Evolutionary conservation across 495 filamentous ascomycete genomes (phyloP), one percentile per base, ranked within the genome.

Genomic region (Penicillium coprophilum): DNA sequence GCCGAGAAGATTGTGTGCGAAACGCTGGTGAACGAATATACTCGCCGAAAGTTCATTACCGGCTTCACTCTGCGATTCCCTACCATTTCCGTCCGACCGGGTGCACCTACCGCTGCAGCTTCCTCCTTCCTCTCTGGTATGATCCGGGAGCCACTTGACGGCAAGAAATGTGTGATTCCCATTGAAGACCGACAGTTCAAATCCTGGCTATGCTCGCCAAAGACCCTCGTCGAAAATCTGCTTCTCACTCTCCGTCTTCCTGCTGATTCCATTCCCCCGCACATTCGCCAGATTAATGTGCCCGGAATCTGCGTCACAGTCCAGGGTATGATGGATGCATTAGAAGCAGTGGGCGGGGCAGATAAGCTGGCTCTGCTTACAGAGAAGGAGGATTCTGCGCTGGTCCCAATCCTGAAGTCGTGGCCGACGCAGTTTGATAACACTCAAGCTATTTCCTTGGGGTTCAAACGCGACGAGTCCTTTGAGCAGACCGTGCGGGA

Each of bases 1-100:
- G 81, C 86, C 43, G 84, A 89, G 71, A 91, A 92, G 69, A 70
- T 90, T 57, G 82, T 90, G 60, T 84, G 80, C 64, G 88, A 92
- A 72, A 77, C 80, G 2, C 76, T 88, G 21, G 71, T 92, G 56
- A 90, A 88, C 66, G 87, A 91, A 53, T 83, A 87, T 65, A 83
- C 83, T 20, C 82, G 88, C 11, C 80, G 83, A 45, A 81, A 82
- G 2, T 83, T 82, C 61, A 77, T 92, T 56, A 82, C 84, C 27
- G 88, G 80, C 0, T 82, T 87, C 43, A 77, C 74, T 6, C 74
- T 87, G 30, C 85, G 88, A 0, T 88, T 92, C 55, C 88, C 88
- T 0, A 90, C 87, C 0, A 84, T 92, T 46, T 80, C 79, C 0
- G 85, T 92, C 5, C 78, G 88, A 0, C 86, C 88, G 0, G 88